Percentiles rank a stretch among this genome's conserved stretches.
These are phyloP conservation scores for Diaporthe sp. DNA, from an alignment of 2,329 filamentous ascomycete genomes.

Conservation along the genomic window DNA sequence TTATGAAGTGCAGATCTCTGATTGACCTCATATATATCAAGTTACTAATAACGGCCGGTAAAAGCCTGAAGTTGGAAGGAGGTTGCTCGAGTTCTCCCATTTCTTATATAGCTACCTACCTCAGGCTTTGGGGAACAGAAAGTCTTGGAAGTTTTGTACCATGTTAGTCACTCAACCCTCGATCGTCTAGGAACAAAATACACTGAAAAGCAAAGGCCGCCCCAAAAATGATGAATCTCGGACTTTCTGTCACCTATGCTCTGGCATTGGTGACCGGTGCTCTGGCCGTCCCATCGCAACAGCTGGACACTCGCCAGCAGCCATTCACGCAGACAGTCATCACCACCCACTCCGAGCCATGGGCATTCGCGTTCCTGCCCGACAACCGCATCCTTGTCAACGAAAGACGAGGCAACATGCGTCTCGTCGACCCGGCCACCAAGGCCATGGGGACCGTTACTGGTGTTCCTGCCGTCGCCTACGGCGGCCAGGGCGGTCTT, in stretches of 20 bases:
- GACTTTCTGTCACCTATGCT: conserved; percentile 47
- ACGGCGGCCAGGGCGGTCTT: conserved; percentile 50
- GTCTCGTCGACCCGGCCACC: conserved; percentile 47
- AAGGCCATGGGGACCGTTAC: conserved; percentile 48
- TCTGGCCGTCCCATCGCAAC: conserved; percentile 46
- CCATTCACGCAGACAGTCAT: conserved; percentile 43
- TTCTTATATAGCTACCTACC: conserved; percentile 16
- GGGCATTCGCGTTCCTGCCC: conserved; percentile 50
- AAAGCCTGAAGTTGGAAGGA: conserved; percentile 20
- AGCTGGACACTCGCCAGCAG: conserved; percentile 46
- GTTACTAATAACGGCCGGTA: background rate
- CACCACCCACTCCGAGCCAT: conserved; percentile 45
- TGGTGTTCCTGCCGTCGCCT: conserved; percentile 48
- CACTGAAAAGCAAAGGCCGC: conserved; percentile 42
- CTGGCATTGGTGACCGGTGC: conserved; percentile 47
- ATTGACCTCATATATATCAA: background rate
- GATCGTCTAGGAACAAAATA: background rate
- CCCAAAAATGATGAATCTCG: conserved; percentile 46
- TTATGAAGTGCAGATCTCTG: background rate
- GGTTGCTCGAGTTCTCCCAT: background rate
- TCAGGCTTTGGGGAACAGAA: background rate
- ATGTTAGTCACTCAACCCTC: background rate
- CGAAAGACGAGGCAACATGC: conserved; percentile 48
- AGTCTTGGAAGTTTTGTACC: conserved; percentile 10
- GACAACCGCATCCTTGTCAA: conserved; percentile 49